phyloP scores from a whole-genome alignment of 2,329 filamentous ascomycete species.

The Pestalotiopsis sp. region DNA sequence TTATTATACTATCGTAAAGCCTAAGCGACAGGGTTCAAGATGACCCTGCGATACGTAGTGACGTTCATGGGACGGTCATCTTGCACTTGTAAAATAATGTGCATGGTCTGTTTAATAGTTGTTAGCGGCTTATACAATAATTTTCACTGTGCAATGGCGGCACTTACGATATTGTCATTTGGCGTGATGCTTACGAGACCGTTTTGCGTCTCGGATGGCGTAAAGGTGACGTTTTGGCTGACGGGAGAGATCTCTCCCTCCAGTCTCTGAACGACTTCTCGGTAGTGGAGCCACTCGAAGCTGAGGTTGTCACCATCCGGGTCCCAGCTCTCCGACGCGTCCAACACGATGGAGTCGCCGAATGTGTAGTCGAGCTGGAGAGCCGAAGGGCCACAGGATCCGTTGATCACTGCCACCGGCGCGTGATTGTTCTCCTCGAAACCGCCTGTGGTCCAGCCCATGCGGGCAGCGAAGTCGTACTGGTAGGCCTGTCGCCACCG shows the following conservation, averaged over 20 bases:
- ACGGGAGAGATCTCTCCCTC: background rate
- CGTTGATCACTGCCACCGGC: slow-evolving; percentile 9
- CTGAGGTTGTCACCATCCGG: slow-evolving; percentile 4
- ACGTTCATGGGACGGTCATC: background rate
- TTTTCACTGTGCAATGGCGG: background rate
- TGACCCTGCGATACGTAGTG: background rate
- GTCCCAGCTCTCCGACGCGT: slow-evolving; percentile 4
- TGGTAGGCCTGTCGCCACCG: slow-evolving; percentile 34
- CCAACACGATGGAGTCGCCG: background rate
- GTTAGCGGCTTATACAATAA: background rate
- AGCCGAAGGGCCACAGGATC: background rate
- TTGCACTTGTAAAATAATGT: slow-evolving; percentile 2
- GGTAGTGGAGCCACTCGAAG: slow-evolving; percentile 9
- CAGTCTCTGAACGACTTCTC: background rate
- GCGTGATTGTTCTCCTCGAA: slow-evolving; percentile 18
- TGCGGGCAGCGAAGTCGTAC: slow-evolving; percentile 34
- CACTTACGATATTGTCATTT: background rate
- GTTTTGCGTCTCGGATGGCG: background rate
- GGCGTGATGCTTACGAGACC: background rate
- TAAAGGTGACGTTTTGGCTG: background rate
- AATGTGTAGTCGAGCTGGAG: background rate
- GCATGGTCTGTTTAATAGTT: background rate
- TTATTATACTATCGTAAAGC: background rate
- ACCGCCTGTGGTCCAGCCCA: slow-evolving; percentile 28
- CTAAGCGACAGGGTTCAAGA: background rate